Base-by-base conservation (phyloP, 2,329 filamentous ascomycete species). In the Trichoderma guizhouense region DNA sequence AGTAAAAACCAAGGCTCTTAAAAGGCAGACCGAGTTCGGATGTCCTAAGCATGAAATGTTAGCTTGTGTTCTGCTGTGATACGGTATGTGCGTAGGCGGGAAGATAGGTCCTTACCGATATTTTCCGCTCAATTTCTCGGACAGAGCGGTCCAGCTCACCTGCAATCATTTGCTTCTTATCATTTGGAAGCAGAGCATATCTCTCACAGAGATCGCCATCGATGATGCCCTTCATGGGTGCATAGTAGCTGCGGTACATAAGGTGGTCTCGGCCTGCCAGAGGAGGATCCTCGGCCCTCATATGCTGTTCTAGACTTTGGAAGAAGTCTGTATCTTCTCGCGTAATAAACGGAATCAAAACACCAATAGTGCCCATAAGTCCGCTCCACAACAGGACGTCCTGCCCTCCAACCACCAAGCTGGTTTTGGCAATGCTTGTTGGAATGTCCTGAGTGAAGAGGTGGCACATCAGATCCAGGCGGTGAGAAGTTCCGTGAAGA, bases 321-420 rank as follows among this genome's bases (percentile, higher is more conserved):
- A 99, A 99, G 83, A 99, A 98, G 81, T 98, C 96, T 64, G 97
- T 93, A 77, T 98, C 95, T 79, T 98, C 95, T 47, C 97, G 92
- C 74, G 91, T 92, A 61, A 94, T 86, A 79, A 99, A 98, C 0
- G 97, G 96, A 61, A 99, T 92, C 62, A 99, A 87, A 68, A 97
- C 93, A 63, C 95, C 96, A 51, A 99, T 89, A 0, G 96, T 98
- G 63, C 96, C 97, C 82, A 98, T 95, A 21, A 99, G 86, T 24
- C 97, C 97, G 75, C 92, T 93, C 96, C 96, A 99, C 67, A 99
- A 87, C 2, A 99, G 84, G 53, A 98, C 90, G 74, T 98, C 94
- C 75, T 95, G 92, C 5, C 96, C 96, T 76, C 96, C 96, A 24
- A 96, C 93, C 4, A 98, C 93, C 9, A 99, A 87, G 73, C 92